phyloP scores from a whole-genome alignment of 495 filamentous ascomycete genomes.

The Ascodesmis nigricans region DNA sequence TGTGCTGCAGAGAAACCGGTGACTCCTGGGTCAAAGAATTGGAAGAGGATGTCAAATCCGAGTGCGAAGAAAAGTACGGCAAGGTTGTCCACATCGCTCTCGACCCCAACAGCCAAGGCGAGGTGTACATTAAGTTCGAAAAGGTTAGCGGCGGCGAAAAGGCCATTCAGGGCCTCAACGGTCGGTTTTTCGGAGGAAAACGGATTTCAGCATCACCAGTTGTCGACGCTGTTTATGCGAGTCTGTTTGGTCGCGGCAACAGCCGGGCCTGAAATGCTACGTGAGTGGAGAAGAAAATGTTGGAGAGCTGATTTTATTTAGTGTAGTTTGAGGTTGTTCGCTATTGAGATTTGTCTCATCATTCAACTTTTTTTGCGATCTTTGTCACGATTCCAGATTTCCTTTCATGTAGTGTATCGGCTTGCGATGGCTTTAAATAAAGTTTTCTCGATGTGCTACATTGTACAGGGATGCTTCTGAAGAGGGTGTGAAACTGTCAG shows the following conservation, averaged over 20 bases:
- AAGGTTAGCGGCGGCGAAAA: constrained; percentile 85
- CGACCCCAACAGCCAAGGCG: constrained; percentile 81
- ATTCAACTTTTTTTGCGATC: no score
- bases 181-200: constrained; percentile 75
- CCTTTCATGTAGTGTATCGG: no score
- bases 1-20: constrained; percentile 53
- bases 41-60: constrained; percentile 77
- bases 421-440: no score
- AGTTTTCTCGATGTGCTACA: no score
- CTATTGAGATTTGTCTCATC: no score
- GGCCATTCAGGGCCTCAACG: constrained; percentile 91
- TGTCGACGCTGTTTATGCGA: constrained; percentile 95
- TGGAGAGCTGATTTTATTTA: no score
- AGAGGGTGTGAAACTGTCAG: no score
- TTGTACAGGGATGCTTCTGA: no score
- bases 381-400: no score
- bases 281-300: no score
- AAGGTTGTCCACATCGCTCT: constrained; percentile 93
- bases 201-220: constrained; percentile 86
- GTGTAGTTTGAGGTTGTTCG: no score
- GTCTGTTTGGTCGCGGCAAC: constrained; percentile 73
- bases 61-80: constrained; percentile 92
- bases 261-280: constrained; percentile 5
- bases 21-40: constrained; percentile 80
- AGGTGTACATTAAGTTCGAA: constrained; percentile 97